A percentile compares a stretch with the other conserved stretches of the same genome.
These are phyloP conservation scores for Coemansia sp. DNA, from an alignment of 192 early-diverging fungal species.

Conservation along the genomic window DNA sequence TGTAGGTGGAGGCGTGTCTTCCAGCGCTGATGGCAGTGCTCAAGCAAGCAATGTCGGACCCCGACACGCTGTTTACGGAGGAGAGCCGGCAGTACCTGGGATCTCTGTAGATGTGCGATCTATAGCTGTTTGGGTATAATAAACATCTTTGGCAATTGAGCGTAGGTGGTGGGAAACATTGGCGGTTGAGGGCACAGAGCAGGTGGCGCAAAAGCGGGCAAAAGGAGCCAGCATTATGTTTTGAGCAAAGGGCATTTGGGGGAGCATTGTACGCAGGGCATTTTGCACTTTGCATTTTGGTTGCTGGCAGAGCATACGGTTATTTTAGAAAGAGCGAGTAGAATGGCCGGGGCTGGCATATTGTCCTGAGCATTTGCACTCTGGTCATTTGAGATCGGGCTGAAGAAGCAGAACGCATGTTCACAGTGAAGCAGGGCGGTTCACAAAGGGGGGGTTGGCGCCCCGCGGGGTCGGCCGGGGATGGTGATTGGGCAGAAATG, in stretches of 20 bases:
- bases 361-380: too few species aligned
- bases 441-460: slow-evolving; percentile 6
- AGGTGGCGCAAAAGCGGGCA: not conserved
- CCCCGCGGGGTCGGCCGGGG: slow-evolving; percentile 8
- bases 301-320: too few species aligned
- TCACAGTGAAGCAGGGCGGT: not conserved
- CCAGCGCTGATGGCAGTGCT: slow-evolving; percentile 40
- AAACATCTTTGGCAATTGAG: too few species aligned
- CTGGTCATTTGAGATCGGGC: too few species aligned
- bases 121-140: too few species aligned
- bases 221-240: not conserved
- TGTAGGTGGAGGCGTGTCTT: slow-evolving; percentile 46
- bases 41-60: slow-evolving; percentile 42
- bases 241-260: not conserved
- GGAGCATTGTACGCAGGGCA: too few species aligned
- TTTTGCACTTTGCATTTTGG: too few species aligned
- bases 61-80: slow-evolving; percentile 41
- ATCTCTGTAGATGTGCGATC: slow-evolving; percentile 17
- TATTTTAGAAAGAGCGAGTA: too few species aligned
- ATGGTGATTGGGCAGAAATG: slow-evolving; percentile 37
- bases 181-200: too few species aligned
- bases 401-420: not conserved
- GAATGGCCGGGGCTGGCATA: too few species aligned
- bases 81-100: slow-evolving; percentile 45
- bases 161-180: too few species aligned